Evolutionary conservation across 2,329 filamentous ascomycete species (phyloP).

Genomic region (Phyllosticta citriasiana): DNA sequence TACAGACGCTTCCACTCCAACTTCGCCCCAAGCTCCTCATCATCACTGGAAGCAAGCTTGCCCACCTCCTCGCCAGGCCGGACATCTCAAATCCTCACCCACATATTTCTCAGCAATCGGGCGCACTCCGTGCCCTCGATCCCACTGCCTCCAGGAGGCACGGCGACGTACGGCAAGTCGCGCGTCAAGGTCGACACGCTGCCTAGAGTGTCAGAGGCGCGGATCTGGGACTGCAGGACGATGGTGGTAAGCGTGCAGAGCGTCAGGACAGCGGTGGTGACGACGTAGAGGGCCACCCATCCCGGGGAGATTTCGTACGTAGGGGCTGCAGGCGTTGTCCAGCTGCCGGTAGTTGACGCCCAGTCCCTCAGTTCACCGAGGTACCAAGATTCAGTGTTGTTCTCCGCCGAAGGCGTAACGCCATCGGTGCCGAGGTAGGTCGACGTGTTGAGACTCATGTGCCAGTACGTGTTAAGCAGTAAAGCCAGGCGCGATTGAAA

Average conservation of each 20-base stretch:
- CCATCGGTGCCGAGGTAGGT: constrained; percentile 1
- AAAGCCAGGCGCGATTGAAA: constrained; percentile 10
- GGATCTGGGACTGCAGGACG: constrained; percentile 3
- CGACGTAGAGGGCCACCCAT: constrained; percentile 7
- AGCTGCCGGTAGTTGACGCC: not conserved
- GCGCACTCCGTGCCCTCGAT: constrained; percentile 10
- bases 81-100: constrained; percentile 15
- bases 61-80: constrained; percentile 11
- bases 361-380: not conserved
- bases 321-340: not conserved
- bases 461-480: constrained; percentile 13
- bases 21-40: not conserved
- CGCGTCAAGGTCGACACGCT: constrained; percentile 11
- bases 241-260: constrained; percentile 10
- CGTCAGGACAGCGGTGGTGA: not conserved
- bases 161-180: constrained; percentile 11
- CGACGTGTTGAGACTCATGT: not conserved
- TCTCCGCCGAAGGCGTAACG: not conserved
- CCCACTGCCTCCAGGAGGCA: constrained; percentile 4
- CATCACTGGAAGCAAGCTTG: constrained; percentile 12
- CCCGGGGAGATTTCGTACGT: not conserved
- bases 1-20: no score
- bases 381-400: not conserved
- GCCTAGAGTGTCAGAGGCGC: constrained; percentile 12
- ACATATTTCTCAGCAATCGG: constrained; percentile 8